Percentiles rank a stretch among this genome's conserved stretches.
phyloP scores from a whole-genome alignment of 139 green algal species.

The Pleodorina starrii region DNA sequence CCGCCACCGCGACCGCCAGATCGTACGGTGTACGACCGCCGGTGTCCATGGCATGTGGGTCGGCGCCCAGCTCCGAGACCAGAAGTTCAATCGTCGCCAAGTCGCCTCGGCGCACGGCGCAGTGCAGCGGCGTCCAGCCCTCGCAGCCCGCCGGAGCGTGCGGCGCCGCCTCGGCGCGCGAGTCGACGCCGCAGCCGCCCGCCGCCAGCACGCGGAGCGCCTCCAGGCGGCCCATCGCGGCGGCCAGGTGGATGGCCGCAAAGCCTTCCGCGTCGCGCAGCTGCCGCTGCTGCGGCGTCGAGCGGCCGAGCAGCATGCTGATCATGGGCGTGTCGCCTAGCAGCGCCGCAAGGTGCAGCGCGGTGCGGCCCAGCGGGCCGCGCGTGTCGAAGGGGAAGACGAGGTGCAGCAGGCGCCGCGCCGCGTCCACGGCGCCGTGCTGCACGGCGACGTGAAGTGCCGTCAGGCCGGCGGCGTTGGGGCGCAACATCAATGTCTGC shows the following conservation, averaged over 20 bases:
- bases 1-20: slow-evolving; percentile 30
- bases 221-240: neutral
- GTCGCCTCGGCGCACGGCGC: slow-evolving; percentile 13
- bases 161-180: neutral
- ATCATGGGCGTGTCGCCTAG: neutral
- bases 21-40: slow-evolving; percentile 13
- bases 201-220: neutral
- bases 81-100: slow-evolving; percentile 2
- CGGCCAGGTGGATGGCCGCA: slow-evolving; percentile 11
- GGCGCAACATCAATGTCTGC: slow-evolving; percentile 14
- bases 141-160: slow-evolving; percentile 3
- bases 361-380: slow-evolving; percentile 25
- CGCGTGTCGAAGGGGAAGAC: slow-evolving; percentile 47
- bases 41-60: slow-evolving; percentile 19
- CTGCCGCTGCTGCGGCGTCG: slow-evolving; percentile 6
- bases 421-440: slow-evolving; percentile 16
- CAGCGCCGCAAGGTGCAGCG: slow-evolving; percentile 35
- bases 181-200: slow-evolving; percentile 6
- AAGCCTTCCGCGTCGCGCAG: slow-evolving; percentile 35
- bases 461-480: slow-evolving; percentile 10
- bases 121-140: slow-evolving; percentile 43
- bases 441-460: slow-evolving; percentile 31
- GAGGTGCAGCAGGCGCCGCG: slow-evolving; percentile 40
- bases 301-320: slow-evolving; percentile 23
- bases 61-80: slow-evolving; percentile 27